A percentile compares a stretch with the other conserved stretches of the same genome.
phyloP scores from a whole-genome alignment of 306 rosid species.

The Bauhinia variegata region DNA sequence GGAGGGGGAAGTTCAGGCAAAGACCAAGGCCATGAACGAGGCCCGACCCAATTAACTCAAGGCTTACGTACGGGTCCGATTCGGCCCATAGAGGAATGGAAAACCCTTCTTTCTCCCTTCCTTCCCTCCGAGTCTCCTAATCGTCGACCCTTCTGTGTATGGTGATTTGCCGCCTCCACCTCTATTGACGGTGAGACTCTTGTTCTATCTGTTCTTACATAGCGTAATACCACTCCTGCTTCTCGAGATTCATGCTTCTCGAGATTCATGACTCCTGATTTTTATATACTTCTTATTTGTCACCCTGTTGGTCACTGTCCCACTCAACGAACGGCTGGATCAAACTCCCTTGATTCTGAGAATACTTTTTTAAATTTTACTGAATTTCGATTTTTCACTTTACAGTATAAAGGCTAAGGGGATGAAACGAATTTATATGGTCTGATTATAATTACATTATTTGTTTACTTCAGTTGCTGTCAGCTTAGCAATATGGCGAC shows the following conservation, averaged over 20 bases:
- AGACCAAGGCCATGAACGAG: background rate
- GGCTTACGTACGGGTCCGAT: background rate
- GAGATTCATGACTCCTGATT: background rate
- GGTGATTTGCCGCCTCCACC: constrained; percentile 30
- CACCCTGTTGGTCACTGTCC: background rate
- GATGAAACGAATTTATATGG: too few relatives aligned
- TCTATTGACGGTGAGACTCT: background rate
- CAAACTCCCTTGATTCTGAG: background rate
- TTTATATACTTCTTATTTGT: background rate
- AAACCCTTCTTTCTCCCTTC: constrained; percentile 18
- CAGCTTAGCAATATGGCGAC: constrained; percentile 61
- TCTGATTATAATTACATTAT: background rate
- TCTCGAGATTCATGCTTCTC: too few relatives aligned
- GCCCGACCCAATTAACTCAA: background rate
- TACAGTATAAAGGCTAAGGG: too few relatives aligned
- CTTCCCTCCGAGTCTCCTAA: background rate
- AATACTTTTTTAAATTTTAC: background rate
- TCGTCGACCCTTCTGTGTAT: constrained; percentile 9
- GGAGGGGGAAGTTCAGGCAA: too few relatives aligned
- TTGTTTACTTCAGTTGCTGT: constrained; percentile 49
- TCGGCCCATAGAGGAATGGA: constrained; percentile 17
- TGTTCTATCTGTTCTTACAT: background rate
- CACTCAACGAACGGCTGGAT: background rate
- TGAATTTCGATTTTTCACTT: background rate
- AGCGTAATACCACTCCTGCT: constrained; percentile 1